Evolutionary conservation across 108 stramenopile species (phyloP), one percentile per base, ranked within the genome.

Genomic region (Stephanodiscus triporus): DNA sequence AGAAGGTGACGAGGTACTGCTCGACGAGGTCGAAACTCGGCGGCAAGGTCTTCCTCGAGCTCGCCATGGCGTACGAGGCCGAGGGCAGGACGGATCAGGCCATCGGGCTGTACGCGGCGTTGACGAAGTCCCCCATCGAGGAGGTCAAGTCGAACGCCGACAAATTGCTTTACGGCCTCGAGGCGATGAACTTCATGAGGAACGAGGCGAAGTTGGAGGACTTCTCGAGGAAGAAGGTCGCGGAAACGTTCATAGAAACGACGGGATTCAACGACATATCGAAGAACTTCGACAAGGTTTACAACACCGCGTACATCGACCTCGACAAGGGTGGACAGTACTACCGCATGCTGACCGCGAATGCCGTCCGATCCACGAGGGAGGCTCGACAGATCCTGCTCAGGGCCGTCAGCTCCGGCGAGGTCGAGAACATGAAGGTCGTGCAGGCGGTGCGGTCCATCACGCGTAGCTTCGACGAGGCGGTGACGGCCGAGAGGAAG

Each of bases 21-120:
- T 91, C 92, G 7, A 90, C 85, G 17, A 90, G 83, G 69, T 86
- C 87, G 16, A 79, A 85, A 60, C 68, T 92, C 4, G 95, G 95
- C 27, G 84, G 85, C 14, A 82, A 91, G 55, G 91, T 94, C 1
- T 96, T 89, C 69, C 61, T 96, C 26, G 92, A 96, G 61, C 78
- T 96, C 14, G 95, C 92, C 59, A 94, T 94, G 95, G 91, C 91
- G 20, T 94, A 94, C 63, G 95, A 96, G 68, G 95, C 95, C 7
- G 87, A 81, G 9, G 92, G 92, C 16, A 60, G 87, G 40, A 88
- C 89, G 0, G 71, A 87, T 16, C 87, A 96, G 60, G 95, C 95
- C 24, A 77, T 81, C 38, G 59, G 65, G 11, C 77, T 93, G 11
- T 96, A 93, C 66, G 74, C 66, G 29, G 76, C 86, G 1, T 68